Percentiles rank a stretch among this genome's conserved stretches.
These are phyloP conservation scores for Fraxinus paxiana DNA, from an alignment of 305 asterid genomes.

Conservation along the genomic window DNA sequence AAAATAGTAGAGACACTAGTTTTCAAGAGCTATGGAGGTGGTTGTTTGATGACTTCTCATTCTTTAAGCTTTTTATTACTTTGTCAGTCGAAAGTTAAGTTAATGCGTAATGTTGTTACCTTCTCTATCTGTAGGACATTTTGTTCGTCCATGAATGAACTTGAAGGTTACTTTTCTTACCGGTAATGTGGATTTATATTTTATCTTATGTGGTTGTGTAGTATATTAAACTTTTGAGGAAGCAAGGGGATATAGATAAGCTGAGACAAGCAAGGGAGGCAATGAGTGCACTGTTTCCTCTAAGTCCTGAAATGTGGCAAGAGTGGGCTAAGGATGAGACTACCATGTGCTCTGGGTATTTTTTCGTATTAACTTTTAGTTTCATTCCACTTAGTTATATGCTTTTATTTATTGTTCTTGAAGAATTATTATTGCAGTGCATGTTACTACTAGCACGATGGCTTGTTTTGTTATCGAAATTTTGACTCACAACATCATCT, in stretches of 20 bases:
- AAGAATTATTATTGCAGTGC: neutral
- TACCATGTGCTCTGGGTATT: constrained; percentile 58
- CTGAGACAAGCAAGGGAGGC: constrained; percentile 84
- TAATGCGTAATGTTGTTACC: neutral
- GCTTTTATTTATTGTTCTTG: neutral
- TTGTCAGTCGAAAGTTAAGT: neutral
- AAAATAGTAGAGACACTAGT: neutral
- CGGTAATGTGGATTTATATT: neutral
- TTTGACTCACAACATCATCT: neutral
- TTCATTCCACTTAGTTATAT: neutral
- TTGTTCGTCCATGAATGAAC: neutral
- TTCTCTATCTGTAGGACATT: constrained; percentile 3
- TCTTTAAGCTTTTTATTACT: neutral
- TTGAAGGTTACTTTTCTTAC: neutral
- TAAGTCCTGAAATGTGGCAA: constrained; percentile 82
- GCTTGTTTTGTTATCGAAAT: neutral
- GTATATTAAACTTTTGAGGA: constrained; percentile 75
- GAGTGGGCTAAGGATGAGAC: constrained; percentile 91
- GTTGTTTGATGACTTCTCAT: neutral
- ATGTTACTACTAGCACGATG: neutral
- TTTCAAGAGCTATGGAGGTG: neutral
- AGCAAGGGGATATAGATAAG: constrained; percentile 79
- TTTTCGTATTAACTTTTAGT: constrained; percentile 5
- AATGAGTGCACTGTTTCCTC: constrained; percentile 74
- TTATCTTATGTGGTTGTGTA: constrained; percentile 26